Conservation (phyloP, 129 eudicot species). For the Artemisia tridentata region DNA sequence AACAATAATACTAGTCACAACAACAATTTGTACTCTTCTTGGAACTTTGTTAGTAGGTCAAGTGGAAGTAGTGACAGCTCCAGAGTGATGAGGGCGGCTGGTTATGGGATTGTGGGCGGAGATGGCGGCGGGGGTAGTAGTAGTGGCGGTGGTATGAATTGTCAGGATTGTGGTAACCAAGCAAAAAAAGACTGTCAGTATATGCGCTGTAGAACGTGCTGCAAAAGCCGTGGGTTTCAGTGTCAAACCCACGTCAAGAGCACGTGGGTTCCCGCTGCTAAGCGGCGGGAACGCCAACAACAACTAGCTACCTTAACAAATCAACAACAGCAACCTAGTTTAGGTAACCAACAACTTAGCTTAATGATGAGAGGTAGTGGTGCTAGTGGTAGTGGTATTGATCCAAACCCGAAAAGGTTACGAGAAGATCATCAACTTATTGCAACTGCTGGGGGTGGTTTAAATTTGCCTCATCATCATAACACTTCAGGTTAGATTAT, state of each 20-base stretch:
- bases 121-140: constrained; percentile 30
- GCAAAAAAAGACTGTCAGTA: constrained; percentile 74
- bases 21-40: constrained; percentile 19
- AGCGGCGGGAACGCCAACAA: constrained; percentile 72
- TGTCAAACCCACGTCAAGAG: constrained; percentile 83
- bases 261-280: constrained; percentile 94
- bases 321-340: constrained; percentile 32
- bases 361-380: constrained; percentile 38
- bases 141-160: constrained; percentile 37
- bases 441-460: constrained; percentile 11
- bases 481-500: constrained; percentile 26
- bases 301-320: constrained; percentile 34
- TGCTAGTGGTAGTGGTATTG: constrained; percentile 17
- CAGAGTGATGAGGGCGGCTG: constrained; percentile 43
- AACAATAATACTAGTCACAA: constrained; percentile 22
- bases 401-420: constrained; percentile 42
- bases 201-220: constrained; percentile 81
- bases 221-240: constrained; percentile 74
- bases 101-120: constrained; percentile 29
- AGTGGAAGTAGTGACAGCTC: too few species aligned
- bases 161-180: constrained; percentile 93
- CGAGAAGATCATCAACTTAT: constrained; percentile 42
- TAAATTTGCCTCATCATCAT: constrained; percentile 27
- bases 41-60: constrained; percentile 7
- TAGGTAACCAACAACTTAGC: constrained; percentile 34